phyloP scores from a whole-genome alignment of 1,284 basidiomycete genomes.

The Tilletia indica region DNA sequence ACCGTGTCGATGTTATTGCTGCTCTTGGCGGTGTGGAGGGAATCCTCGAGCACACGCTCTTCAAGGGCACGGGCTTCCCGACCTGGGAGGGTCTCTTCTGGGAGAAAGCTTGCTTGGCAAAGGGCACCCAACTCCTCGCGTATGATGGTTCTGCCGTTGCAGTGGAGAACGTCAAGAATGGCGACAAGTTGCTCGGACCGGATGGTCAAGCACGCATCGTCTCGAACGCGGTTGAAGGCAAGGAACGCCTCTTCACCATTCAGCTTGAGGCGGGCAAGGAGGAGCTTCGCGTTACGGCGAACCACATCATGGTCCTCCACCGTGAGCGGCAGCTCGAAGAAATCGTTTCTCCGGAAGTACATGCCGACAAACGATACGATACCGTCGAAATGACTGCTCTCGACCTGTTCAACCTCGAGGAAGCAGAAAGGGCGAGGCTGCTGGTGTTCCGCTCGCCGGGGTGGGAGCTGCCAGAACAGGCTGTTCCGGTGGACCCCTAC shows the following conservation, averaged over 20 bases:
- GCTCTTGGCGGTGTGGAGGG: constrained; percentile 96
- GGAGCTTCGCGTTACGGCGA: not conserved
- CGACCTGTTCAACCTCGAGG: not conserved
- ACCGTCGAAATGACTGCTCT: not conserved
- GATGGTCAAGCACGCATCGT: not conserved
- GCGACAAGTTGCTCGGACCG: not conserved
- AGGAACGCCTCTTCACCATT: not conserved
- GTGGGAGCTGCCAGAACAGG: not conserved
- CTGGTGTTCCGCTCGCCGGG: not conserved
- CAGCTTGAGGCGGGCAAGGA: not conserved
- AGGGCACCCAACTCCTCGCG: not conserved
- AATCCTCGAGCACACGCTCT: constrained; percentile 93
- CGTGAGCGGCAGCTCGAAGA: too few species aligned
- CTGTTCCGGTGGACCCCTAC: not conserved
- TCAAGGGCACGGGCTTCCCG: constrained; percentile 90
- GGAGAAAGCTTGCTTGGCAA: constrained; percentile 12
- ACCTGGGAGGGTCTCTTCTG: constrained; percentile 67
- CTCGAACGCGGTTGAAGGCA: not conserved
- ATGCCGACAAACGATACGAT: not conserved
- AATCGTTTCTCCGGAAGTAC: too few species aligned
- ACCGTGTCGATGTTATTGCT: constrained; percentile 98
- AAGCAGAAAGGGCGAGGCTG: not conserved
- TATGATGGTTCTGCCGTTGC: not conserved
- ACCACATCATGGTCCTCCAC: not conserved
- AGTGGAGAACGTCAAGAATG: not conserved